phyloP scores from a whole-genome alignment of 768 basidiomycete species.

The Holtermannia corniformis region DNA sequence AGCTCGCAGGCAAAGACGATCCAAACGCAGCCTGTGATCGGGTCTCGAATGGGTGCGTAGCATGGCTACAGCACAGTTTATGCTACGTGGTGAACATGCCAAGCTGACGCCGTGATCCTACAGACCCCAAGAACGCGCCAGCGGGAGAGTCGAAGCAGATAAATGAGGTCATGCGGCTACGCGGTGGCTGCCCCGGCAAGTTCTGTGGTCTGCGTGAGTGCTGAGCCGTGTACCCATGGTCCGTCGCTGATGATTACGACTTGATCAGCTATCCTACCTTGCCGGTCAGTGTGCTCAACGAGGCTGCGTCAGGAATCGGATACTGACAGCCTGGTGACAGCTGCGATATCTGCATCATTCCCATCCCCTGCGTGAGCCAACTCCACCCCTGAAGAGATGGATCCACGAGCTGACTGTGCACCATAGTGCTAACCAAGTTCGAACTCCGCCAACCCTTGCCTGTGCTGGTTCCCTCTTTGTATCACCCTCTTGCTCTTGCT shows the following conservation, averaged over 20 bases:
- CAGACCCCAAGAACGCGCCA: slow-evolving; percentile 2
- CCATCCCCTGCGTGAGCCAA: slow-evolving; percentile 32
- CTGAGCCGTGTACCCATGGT: neutral
- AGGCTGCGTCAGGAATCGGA: neutral
- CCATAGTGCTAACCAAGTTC: too few relatives aligned
- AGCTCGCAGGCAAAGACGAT: too few relatives aligned
- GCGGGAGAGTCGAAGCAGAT: slow-evolving; percentile 12
- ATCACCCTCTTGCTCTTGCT: too few relatives aligned
- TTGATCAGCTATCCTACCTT: slow-evolving; percentile 27
- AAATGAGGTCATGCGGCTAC: slow-evolving; percentile 20
- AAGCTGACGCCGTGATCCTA: neutral
- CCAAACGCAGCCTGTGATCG: slow-evolving; percentile 24
- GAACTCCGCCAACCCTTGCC: too few relatives aligned
- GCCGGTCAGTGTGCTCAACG: slow-evolving; percentile 13
- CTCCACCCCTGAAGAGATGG: too few relatives aligned
- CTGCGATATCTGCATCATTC: slow-evolving; percentile 36
- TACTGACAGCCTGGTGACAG: slow-evolving; percentile 9
- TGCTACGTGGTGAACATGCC: neutral
- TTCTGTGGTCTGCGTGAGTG: slow-evolving; percentile 34
- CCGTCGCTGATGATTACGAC: neutral
- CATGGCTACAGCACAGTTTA: neutral
- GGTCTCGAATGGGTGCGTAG: slow-evolving; percentile 28
- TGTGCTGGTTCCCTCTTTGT: too few relatives aligned
- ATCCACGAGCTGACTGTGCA: too few relatives aligned
- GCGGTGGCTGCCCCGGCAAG: slow-evolving; percentile 34